A percentile compares a stretch with the other conserved stretches of the same genome.
These are phyloP conservation scores for Podospora fimiseda DNA, from an alignment of 495 filamentous ascomycete species.

Conservation along the genomic window DNA sequence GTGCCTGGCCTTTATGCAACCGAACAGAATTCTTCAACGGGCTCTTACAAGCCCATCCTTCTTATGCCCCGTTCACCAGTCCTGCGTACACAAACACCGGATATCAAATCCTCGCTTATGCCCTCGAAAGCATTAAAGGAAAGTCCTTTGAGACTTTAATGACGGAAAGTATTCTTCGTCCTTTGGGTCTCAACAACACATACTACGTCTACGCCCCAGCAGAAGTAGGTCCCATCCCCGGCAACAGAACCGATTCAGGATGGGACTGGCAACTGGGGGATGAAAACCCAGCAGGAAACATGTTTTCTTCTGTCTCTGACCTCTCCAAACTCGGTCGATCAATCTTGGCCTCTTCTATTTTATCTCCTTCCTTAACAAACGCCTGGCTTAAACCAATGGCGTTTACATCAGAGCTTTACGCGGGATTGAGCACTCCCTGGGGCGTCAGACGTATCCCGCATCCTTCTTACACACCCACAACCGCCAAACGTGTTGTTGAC, in stretches of 20 bases:
- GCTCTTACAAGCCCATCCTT: slow-evolving; percentile 40
- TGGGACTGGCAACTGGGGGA: slow-evolving; percentile 39
- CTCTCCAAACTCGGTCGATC: slow-evolving; percentile 47
- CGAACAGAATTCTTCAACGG: slow-evolving; percentile 48
- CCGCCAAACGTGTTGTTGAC: slow-evolving; percentile 42
- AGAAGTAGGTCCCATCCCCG: slow-evolving; percentile 29
- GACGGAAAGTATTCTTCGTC: slow-evolving; percentile 37
- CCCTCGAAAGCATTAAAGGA: slow-evolving; percentile 48
- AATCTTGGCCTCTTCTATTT: slow-evolving; percentile 46
- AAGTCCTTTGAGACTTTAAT: slow-evolving; percentile 40
- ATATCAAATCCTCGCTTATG: slow-evolving; percentile 48
- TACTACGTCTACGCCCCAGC: slow-evolving; percentile 31
- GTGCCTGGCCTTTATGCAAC: slow-evolving; percentile 29
- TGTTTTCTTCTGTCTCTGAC: slow-evolving; percentile 50
- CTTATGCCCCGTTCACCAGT: slow-evolving; percentile 41
- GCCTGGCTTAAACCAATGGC: slow-evolving; percentile 52
- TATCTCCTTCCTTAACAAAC: slow-evolving; percentile 40
- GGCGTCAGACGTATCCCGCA: slow-evolving; percentile 43
- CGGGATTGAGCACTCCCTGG: slow-evolving; percentile 52
- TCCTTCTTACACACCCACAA: slow-evolving; percentile 17
- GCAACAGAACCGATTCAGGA: slow-evolving; percentile 8
- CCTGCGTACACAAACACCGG: slow-evolving; percentile 54
- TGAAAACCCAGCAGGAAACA: slow-evolving; percentile 44
- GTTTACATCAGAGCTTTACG: slow-evolving; percentile 40
- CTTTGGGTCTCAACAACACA: slow-evolving; percentile 39